Conservation (phyloP, 2,329 filamentous ascomycete genomes). For the Fusarium sp. region DNA sequence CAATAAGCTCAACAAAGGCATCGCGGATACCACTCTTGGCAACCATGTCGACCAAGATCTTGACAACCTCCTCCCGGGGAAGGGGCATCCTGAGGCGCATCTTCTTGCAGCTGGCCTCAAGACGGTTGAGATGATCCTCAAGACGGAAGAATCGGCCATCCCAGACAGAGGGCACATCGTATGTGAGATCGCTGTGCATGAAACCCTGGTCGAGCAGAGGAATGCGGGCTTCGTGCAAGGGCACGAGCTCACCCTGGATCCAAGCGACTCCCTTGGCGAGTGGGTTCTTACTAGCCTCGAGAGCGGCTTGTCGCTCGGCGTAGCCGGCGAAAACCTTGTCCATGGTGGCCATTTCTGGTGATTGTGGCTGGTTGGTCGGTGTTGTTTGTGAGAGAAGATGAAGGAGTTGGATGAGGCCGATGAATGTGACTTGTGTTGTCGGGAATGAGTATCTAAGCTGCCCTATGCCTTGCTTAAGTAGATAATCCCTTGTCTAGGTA, state of each 20-base stretch:
- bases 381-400: background rate
- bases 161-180: conserved; percentile 65
- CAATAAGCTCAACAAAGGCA: conserved; percentile 63
- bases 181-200: conserved; percentile 64
- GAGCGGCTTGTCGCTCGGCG: conserved; percentile 35
- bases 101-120: conserved; percentile 59
- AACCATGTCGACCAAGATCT: conserved; percentile 58
- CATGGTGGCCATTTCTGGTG: conserved; percentile 57
- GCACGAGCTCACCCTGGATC: conserved; percentile 57
- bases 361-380: background rate
- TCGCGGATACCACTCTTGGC: conserved; percentile 60
- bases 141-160: conserved; percentile 65
- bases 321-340: conserved; percentile 56
- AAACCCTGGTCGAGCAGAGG: conserved; percentile 65
- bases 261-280: conserved; percentile 59
- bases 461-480: conserved; percentile 11
- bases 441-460: background rate
- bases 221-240: conserved; percentile 60
- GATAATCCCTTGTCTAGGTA: background rate
- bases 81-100: conserved; percentile 59
- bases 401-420: background rate
- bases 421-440: background rate
- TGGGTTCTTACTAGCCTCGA: conserved; percentile 37
- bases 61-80: conserved; percentile 53
- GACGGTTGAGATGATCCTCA: conserved; percentile 60